Evolutionary conservation across 2,329 filamentous ascomycete genomes (phyloP).

Genomic region (Tricladium varicosporioides): DNA sequence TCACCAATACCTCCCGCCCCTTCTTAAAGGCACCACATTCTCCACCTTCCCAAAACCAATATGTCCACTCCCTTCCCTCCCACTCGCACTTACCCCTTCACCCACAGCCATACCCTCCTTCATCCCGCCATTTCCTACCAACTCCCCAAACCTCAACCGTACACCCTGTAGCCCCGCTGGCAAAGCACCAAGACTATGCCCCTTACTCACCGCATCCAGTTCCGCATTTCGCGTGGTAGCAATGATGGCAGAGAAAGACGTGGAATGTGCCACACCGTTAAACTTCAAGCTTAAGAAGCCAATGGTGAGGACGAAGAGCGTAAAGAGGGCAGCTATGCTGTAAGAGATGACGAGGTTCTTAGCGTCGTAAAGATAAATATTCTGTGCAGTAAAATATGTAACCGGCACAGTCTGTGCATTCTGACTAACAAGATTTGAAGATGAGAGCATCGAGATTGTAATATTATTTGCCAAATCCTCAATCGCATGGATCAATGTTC

Average conservation of each 20-base stretch:
- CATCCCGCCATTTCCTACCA: too few relatives aligned
- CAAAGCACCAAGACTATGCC: background rate
- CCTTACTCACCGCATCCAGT: background rate
- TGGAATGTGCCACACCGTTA: background rate
- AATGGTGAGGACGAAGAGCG: background rate
- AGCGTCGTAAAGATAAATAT: background rate
- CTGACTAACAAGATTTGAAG: background rate
- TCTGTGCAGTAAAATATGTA: background rate
- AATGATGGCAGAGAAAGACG: background rate
- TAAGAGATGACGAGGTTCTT: background rate
- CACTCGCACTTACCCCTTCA: too few relatives aligned
- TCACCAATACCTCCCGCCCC: too few relatives aligned
- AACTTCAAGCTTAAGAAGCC: background rate
- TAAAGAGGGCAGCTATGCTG: background rate
- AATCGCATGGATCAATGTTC: slow-evolving; percentile 14
- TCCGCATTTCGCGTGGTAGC: background rate
- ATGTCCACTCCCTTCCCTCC: too few relatives aligned
- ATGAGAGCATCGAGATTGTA: slow-evolving; percentile 23
- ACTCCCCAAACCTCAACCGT: too few relatives aligned
- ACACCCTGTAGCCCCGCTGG: too few relatives aligned
- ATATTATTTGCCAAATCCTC: slow-evolving; percentile 26
- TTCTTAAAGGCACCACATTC: too few relatives aligned
- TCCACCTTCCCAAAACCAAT: too few relatives aligned
- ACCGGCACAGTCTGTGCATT: background rate
- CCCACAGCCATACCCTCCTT: too few relatives aligned